These are phyloP conservation scores for Bauhinia variegata DNA, from an alignment of 306 rosid species.

Conservation along the genomic window DNA sequence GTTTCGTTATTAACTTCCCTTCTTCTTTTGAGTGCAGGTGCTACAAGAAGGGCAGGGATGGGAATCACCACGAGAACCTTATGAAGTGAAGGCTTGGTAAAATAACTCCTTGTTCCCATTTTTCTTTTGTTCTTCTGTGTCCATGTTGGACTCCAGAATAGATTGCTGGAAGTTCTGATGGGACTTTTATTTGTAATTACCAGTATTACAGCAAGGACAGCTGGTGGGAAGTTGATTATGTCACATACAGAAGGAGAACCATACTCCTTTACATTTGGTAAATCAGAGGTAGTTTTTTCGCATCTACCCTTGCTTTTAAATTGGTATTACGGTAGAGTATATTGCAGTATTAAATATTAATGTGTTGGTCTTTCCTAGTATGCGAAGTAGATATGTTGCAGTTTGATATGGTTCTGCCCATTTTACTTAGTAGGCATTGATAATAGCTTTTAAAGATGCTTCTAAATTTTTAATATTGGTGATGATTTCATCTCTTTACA, in stretches of 20 bases:
- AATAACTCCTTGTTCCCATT: constrained; percentile 6
- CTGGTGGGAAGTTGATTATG: constrained; percentile 66
- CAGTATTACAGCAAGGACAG: constrained; percentile 86
- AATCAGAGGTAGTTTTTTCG: constrained; percentile 71
- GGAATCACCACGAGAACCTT: constrained; percentile 98
- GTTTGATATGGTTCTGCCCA: constrained; percentile 13
- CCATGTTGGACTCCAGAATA: constrained; percentile 25
- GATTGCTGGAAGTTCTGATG: constrained; percentile 34
- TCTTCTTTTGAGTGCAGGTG: constrained; percentile 51
- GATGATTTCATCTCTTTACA: constrained; percentile 9
- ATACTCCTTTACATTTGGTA: constrained; percentile 84
- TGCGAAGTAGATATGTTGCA: constrained; percentile 26
- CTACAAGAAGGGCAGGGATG: constrained; percentile 87
- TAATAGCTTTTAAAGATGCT: constrained; percentile 8
- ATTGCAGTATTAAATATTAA: background rate
- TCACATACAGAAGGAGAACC: constrained; percentile 76
- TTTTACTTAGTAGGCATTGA: constrained; percentile 28
- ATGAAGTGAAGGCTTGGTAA: constrained; percentile 97
- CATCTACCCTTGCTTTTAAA: constrained; percentile 15
- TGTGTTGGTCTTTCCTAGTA: constrained; percentile 23
- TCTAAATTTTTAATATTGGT: background rate
- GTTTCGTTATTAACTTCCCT: constrained; percentile 13
- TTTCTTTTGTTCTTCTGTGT: constrained; percentile 9
- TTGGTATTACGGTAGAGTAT: constrained; percentile 10
- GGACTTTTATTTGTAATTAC: constrained; percentile 40